Evolutionary conservation across 2,329 filamentous ascomycete genomes (phyloP), one percentile per base, ranked within the genome.

Genomic region (Tolypocladium ophioglossoides): DNA sequence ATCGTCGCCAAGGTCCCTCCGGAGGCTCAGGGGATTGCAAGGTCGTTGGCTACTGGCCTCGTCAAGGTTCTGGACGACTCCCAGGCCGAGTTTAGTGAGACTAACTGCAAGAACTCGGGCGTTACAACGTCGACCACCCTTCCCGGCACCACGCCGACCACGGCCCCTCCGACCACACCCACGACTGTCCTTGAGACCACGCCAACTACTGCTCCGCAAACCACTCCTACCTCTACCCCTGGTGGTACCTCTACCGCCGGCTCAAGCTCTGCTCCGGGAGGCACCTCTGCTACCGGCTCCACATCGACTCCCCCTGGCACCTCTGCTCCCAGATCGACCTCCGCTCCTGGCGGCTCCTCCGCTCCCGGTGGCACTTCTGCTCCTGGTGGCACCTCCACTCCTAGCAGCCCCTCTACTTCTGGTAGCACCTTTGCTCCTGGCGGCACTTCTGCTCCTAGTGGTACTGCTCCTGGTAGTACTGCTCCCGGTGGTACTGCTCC

Each of bases 1-100:
- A 58, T 66, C 32, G 62, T 68, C 24, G 32, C 41, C 52, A 68
- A 68, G 61, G 61, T 66, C 2, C 66, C 66, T 12, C 44, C 58
- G 34, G 59, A 56, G 10, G 61, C 62, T 10, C 66, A 66, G 58
- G 41, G 41, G 20, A 56, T 68, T 46, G 66, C 66, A 35, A 27
- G 47, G 40, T 50, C 55, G 49, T 59, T 68, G 18, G 61, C 65
- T 8, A 50, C 50, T 2, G 55, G 58, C 39, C 61, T 68, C 44
- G 58, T 57, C 24, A 47, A 58, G 41, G 59, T 61, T 27, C 57
- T 68, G 12, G 22, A 48, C 39, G 56, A 60, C 18, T 57, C 59
- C 40, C 58, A 63, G 56, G 50, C 47, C 24, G 54, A 57, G 53
- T 68, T 68, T 51, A 59, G 56, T 39, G 48, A 60, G 11, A 54